Base-by-base conservation (phyloP, 345 rosid species). In the Lumnitzera littorea region DNA sequence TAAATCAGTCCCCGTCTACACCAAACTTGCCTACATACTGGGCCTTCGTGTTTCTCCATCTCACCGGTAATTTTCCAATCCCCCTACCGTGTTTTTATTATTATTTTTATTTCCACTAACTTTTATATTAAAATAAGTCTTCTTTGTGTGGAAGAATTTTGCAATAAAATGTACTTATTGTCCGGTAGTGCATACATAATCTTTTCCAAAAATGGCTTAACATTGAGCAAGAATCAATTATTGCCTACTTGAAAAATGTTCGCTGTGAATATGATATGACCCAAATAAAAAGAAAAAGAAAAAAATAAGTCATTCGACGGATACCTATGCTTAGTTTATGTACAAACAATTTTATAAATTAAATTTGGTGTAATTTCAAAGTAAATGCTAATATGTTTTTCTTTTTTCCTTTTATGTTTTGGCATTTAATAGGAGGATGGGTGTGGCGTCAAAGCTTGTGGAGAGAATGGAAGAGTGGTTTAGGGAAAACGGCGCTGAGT, bases 31-130 rank as follows among this genome's bases (percentile, higher is more conserved):
- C 53, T 88, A 91, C 67, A 84, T 95, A 55, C 62, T 92, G 53
- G 97, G 99, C 69, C 96, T 91, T 9, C 86, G 99, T 0, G 94
- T 95, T 72, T 91, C 97, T 46, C 91, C 97, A 48, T 71, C 80
- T 65, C 85, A 83, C 84, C 72, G 99, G 99, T 86, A 66, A 10
- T 49, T 14, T 11, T 50, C 0, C 25, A 15, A n/a, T 13, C 43
- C 29, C 15, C 12, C 13, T 46, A 0, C 3, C 60, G n/a, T 65
- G 15, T 48, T 24, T 52, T 17, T n/a, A 23, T 29, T 51, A 20
- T 8, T 57, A 11, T 20, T 10, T 43, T 16, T 20, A 54, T 13
- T 24, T 50, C 23, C 15, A 36, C 5, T 25, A n/a, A 13, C 54
- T 51, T 36, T 62, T 27, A 27, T 27, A 27, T 27, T 27, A 27